Base-by-base conservation (phyloP, 495 filamentous ascomycete species). In the Tirmania nivea region DNA sequence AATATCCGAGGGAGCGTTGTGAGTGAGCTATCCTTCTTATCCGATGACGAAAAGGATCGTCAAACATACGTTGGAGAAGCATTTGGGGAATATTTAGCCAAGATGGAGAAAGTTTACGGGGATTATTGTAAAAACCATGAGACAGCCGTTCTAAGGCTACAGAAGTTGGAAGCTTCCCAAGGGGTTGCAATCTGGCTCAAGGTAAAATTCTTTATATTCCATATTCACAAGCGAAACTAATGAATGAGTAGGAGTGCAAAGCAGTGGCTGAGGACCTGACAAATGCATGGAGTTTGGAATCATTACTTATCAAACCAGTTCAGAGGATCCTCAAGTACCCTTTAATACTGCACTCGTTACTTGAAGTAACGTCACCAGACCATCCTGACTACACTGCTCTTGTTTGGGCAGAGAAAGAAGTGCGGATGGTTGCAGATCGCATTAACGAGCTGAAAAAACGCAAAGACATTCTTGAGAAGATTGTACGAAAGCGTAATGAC, bases 381-480 rank as follows among this genome's bases (percentile, higher is more conserved):
- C 90, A 99, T 61, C 86, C 89, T 0, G 90, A 99, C 65, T 77
- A 76, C 49, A 69, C 71, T 10, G 68, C 77, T 37, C 73, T 96
- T 35, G 67, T 78, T 49, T 67, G 68, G 36, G 84, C 86, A 5
- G 67, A 74, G 11, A 69, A 74, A 35, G 73, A 77, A 50, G 73
- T 90, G 51, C 80, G 78, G 19, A 75, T 74, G 11, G 77, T 88
- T 47, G 80, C 83, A 37, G 73, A 80, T 34, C 80, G 87, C 21
- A 94, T 97, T 61, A 92, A 96, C 69, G 84, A 88, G 55, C 74
- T 85, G 57, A 95, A 94, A 67, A 87, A 84, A 65, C 83, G 89
- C 11, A 84, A 84, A 21, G 84, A 94, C 57, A 75, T 93, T 53
- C 80, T 96, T 25, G 85, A 83, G 7, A 80, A 92, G 65, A 86